Conservation (phyloP, 495 filamentous ascomycete species). For the Penicillium parvum region DNA sequence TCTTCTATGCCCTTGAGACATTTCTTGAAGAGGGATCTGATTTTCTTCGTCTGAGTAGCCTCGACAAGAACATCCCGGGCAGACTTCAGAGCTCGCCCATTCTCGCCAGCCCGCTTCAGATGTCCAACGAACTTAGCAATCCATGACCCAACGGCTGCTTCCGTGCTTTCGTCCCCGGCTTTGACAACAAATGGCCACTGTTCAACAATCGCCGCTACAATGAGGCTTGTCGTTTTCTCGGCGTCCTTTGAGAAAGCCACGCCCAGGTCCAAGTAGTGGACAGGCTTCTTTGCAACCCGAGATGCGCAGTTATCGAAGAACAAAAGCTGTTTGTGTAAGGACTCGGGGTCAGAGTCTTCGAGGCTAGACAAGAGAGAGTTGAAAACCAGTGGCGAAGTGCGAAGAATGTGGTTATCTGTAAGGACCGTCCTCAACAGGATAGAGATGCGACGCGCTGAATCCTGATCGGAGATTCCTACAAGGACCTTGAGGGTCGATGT, state of each 20-base stretch:
- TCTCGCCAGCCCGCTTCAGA: slow-evolving; percentile 44
- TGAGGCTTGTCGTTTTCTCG: slow-evolving; percentile 40
- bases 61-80: slow-evolving; percentile 39
- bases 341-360: slow-evolving; percentile 35
- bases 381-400: slow-evolving; percentile 29
- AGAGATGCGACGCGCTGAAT: slow-evolving; percentile 33
- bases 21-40: slow-evolving; percentile 38
- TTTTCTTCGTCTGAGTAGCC: slow-evolving; percentile 35
- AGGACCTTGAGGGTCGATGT: slow-evolving; percentile 44
- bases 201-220: slow-evolving; percentile 63
- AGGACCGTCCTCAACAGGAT: slow-evolving; percentile 32
- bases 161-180: slow-evolving; percentile 31
- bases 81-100: slow-evolving; percentile 32
- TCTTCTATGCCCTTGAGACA: slow-evolving; percentile 34
- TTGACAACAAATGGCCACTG: slow-evolving; percentile 70
- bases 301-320: slow-evolving; percentile 80
- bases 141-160: slow-evolving; percentile 49
- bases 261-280: slow-evolving; percentile 65
- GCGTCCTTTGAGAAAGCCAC: slow-evolving; percentile 33
- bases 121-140: slow-evolving; percentile 45
- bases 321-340: slow-evolving; percentile 31
- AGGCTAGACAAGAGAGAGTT: slow-evolving; percentile 38
- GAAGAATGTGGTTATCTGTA: slow-evolving; percentile 34
- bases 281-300: slow-evolving; percentile 62
- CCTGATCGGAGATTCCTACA: slow-evolving; percentile 29